Base-by-base conservation (phyloP, 768 basidiomycete species). In the Lentinula boryana region DNA sequence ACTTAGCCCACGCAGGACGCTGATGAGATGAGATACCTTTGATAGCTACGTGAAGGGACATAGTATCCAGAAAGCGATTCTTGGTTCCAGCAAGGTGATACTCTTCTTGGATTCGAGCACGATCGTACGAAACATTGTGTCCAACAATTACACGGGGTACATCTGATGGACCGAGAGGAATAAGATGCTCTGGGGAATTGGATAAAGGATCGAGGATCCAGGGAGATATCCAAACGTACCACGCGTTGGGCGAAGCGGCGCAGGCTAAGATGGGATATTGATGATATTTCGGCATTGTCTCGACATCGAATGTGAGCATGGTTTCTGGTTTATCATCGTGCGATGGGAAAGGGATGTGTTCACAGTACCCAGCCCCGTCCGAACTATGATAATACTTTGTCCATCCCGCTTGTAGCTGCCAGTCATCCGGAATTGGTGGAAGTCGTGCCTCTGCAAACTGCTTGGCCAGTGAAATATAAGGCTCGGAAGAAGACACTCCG, bases 181-280 rank as follows among this genome's bases (percentile, higher is more conserved):
- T 85, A 57, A 96, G 77, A 33, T 95, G 92, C 48, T 84, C 76
- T 8, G 79, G 75, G 60, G 77, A 72, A 0, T 74, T 69, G 18
- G 84, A 75, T 54, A 86, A 77, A 65, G 83, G 78, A 13, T 82
- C 83, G 4, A 95, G 79, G 9, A 97, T 73, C 94, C 94, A 96
- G 0, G 97, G 97, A 0, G 92, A 95, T 63, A 97, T 84, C 95
- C 97, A 99, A 3, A 84, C 84, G 69, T 98, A 99, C 96, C 97
- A 98, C 1, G 86, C 88, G 53, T 85, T 85, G 23, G 81, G 78
- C 4, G 93, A 87, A 1, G 84, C 91, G 3, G 95, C 95, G 62
- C 87, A 88, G 1, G 97, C 95, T 78, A 98, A 88, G 69, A 98
- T 76, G 12, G 96, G 83, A 68, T 85, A 93, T 1, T 87, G 86